Evolutionary conservation across 805 yeast species (phyloP).

Genomic region (Candida arabinofermentans): DNA sequence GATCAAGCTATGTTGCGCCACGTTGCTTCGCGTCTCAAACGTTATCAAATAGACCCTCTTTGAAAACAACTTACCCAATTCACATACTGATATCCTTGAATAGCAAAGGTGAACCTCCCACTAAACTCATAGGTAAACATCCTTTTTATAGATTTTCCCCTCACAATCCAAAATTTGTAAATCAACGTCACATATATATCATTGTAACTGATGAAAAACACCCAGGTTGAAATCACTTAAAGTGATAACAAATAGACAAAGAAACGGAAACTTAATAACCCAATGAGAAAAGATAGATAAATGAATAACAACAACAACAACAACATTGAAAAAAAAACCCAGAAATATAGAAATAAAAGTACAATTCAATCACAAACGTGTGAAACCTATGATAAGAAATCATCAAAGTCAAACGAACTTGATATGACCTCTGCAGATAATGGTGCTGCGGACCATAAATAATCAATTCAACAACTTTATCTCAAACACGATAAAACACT

Average conservation of each 20-base stretch:
- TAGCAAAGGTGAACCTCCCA: too few relatives aligned
- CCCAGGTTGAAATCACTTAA: too few relatives aligned
- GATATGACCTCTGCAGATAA: constrained; percentile 28
- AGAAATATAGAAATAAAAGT: neutral
- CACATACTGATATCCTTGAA: too few relatives aligned
- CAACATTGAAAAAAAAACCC: neutral
- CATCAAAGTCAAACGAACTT: constrained; percentile 31
- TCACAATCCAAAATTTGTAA: too few relatives aligned
- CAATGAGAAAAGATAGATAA: too few relatives aligned
- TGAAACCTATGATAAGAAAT: constrained; percentile 17
- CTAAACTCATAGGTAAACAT: too few relatives aligned
- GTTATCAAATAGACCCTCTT: neutral
- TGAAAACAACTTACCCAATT: neutral
- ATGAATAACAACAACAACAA: neutral
- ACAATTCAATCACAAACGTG: neutral
- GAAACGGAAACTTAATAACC: too few relatives aligned
- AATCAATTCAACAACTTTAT: neutral
- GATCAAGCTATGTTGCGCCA: constrained; percentile 22
- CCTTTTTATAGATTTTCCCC: too few relatives aligned
- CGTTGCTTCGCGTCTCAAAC: constrained; percentile 26
- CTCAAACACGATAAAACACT: too few relatives aligned
- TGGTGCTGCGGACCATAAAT: constrained; percentile 38
- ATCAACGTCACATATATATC: too few relatives aligned
- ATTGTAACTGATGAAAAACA: too few relatives aligned
- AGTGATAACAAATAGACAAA: too few relatives aligned